These are phyloP conservation scores for Entamoeba invadens DNA, from an alignment of 208 protist species.

Conservation along the genomic window DNA sequence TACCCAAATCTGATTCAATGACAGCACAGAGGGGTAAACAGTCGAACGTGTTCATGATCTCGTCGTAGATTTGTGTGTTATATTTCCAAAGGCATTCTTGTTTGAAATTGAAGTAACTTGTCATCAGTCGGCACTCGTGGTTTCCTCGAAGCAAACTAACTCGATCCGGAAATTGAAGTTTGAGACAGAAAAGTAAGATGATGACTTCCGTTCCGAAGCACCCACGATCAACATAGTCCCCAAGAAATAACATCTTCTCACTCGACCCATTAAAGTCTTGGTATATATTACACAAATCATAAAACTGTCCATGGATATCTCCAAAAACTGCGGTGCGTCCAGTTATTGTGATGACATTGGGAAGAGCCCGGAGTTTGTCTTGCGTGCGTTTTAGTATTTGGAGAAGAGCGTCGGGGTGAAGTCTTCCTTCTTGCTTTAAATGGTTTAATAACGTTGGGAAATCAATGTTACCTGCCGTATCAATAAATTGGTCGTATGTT, in stretches of 20 bases:
- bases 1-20: background rate
- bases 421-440: background rate
- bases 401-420: background rate
- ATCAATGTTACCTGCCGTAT: background rate
- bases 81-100: slow-evolving; percentile 24
- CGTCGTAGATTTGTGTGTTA: background rate
- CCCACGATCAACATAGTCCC: slow-evolving; percentile 20
- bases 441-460: background rate
- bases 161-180: slow-evolving; percentile 37
- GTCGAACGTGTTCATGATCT: slow-evolving; percentile 14
- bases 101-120: slow-evolving; percentile 18
- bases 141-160: slow-evolving; percentile 22
- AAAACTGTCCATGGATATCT: background rate
- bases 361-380: background rate
- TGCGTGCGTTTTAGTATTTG: background rate
- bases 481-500: background rate
- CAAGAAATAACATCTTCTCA: slow-evolving; percentile 20
- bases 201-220: slow-evolving; percentile 82
- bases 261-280: background rate
- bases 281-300: background rate
- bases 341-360: background rate
- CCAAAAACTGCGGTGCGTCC: background rate
- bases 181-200: slow-evolving; percentile 74
- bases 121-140: slow-evolving; percentile 19
- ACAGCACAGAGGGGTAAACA: slow-evolving; percentile 19